Base-by-base conservation (phyloP, 1,284 basidiomycete species). In the Ustilago hordei region DNA sequence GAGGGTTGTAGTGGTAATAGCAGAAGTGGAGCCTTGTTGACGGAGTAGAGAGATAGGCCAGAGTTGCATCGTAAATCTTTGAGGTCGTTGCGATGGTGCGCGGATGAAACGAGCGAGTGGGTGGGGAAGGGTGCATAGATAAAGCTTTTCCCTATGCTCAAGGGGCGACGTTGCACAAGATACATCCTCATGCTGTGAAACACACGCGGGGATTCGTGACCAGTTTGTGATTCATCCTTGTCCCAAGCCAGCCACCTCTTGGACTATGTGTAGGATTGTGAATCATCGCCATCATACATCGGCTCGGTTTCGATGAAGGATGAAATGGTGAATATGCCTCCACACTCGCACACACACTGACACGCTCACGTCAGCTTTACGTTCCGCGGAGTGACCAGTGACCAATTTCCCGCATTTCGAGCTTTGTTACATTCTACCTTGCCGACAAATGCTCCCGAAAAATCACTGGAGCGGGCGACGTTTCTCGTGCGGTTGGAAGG, bases 401-500 rank as follows among this genome's bases (percentile, higher is more conserved):
- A 17, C 19, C 28, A 35, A 64, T 31, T 45, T 23, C 1, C 2
- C 3, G 28, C 23, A 28, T 34, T 34, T 39, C 12, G 1, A 31
- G 1, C 12, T 1, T 15, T 56, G 61, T 69, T 60, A 69, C 54
- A 28, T 39, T 39, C 23, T 2, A 11, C 2, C 1, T n/a, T n/a
- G 15, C 13, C 34, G 34, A 43, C 38, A 41, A 56, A 4, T 56
- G 38, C 15, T 39, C 23, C 23, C 23, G 2, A 11, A 23, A 43
- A 28, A 43, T 28, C 8, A 38, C 8, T 6, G 11, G 36, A 47
- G 41, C 1, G 13, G 15, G 41, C 9, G n/a, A 15, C 8, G 28
- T 4, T 11, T 69, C 38, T 74, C 71, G 71, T 74, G 62, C 71
- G 66, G 47, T 55, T 74, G 53, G 71, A 74, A 68, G 63, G 28